A percentile compares a stretch with the other conserved stretches of the same genome.
Conservation (phyloP, 2,329 filamentous ascomycete genomes). For the Beauveria sp. region DNA sequence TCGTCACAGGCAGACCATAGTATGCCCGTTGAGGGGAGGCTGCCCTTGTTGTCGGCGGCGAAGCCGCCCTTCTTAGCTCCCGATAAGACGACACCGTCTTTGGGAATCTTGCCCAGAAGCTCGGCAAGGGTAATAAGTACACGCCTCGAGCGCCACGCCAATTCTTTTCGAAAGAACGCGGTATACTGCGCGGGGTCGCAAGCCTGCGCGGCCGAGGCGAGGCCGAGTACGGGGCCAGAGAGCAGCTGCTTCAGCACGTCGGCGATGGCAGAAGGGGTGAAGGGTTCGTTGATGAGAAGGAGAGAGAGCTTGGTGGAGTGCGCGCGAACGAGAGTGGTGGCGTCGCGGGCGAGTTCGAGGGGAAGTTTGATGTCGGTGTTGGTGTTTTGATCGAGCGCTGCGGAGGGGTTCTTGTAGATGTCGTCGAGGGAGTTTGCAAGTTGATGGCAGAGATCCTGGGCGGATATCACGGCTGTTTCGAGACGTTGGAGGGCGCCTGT, state of each 20-base stretch:
- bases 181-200: slow-evolving; percentile 58
- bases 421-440: slow-evolving; percentile 35
- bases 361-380: slow-evolving; percentile 37
- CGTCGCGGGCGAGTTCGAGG: slow-evolving; percentile 63
- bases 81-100: slow-evolving; percentile 46
- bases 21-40: slow-evolving; percentile 61
- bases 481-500: slow-evolving; percentile 29
- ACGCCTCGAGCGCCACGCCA: slow-evolving; percentile 50
- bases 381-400: slow-evolving; percentile 8
- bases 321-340: slow-evolving; percentile 66
- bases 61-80: slow-evolving; percentile 18
- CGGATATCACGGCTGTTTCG: slow-evolving; percentile 29
- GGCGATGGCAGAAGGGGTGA: slow-evolving; percentile 68
- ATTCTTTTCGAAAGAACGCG: slow-evolving; percentile 52
- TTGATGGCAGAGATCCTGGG: slow-evolving; percentile 32
- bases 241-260: slow-evolving; percentile 67
- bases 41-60: slow-evolving; percentile 40
- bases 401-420: slow-evolving; percentile 26
- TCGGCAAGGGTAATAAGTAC: slow-evolving; percentile 55
- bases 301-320: slow-evolving; percentile 85
- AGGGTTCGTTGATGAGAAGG: slow-evolving; percentile 77
- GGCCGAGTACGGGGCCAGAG: slow-evolving; percentile 62
- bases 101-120: slow-evolving; percentile 53
- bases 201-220: slow-evolving; percentile 63
- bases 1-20: slow-evolving; percentile 81